Base-by-base conservation (phyloP, 1,284 basidiomycete species). In the Tranzscheliella williamsii region DNA sequence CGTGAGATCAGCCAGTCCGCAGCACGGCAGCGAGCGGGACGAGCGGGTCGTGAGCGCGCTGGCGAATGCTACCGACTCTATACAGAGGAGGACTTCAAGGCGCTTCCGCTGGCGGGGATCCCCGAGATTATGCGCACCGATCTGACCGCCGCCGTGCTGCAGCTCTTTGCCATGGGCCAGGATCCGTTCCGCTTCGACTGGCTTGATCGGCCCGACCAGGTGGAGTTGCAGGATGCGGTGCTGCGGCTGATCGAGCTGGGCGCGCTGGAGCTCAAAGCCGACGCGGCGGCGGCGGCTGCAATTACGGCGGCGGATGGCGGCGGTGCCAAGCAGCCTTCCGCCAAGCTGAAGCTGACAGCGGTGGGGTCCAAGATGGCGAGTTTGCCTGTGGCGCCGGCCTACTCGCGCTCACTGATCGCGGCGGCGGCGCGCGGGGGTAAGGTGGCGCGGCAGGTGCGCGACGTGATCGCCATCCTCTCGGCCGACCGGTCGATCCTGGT, bases 11-110 rank as follows among this genome's bases (percentile, higher is more conserved):
- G 58, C 15, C 66, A 72, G 40, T 67, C 66, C 4, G 64, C 70
- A 3, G 73, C 70, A n/a, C 22, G 53, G 23, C 73, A 76, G 43
- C 44, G 74, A 23, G 56, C 70, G 2, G 73, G 73, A 46, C 57
- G 75, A 9, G 76, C 73, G 6, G 75, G 76, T 34, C 61, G 75
- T 49, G 67, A 69, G 24, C 47, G 43, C 15, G 31, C 67, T 1
- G 75, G 76, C 24, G 62, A 67, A 26, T 77, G 76, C 45, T 76
- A 67, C 36, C 55, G 72, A 7, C 53, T 78, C 1, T 78, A 75
- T 42, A 67, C 72, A 0, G 41, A 60, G 21, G 53, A 62, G 4
- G 60, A 55, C 2, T 73, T 62, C 40, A 44, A 61, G 18, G 29
- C 23, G 2, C 50, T 75, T 20, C 46, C 43, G n/a, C 33, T 53